A percentile compares a stretch with the other conserved stretches of the same genome.
phyloP scores from a whole-genome alignment of 257 asterid species.

The Coffea canephora region DNA sequence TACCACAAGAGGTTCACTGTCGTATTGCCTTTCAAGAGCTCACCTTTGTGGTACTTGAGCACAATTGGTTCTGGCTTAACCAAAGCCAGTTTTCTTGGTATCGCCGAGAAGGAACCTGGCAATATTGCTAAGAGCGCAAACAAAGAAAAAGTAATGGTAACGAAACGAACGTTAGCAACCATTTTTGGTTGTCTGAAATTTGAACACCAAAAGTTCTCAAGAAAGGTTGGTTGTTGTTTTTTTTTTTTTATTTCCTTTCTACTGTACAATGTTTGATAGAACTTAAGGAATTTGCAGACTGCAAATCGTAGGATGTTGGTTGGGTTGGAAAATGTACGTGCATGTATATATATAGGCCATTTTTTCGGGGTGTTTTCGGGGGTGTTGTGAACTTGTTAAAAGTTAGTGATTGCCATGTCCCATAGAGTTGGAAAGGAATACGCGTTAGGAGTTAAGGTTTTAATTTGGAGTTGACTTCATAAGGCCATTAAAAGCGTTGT shows the following conservation, averaged over 20 bases:
- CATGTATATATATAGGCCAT: not conserved
- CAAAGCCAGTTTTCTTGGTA: constrained; percentile 33
- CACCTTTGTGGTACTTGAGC: constrained; percentile 37
- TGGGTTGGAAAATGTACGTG: not conserved
- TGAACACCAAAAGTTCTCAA: not conserved
- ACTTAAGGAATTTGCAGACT: not conserved
- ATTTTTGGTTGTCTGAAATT: not conserved
- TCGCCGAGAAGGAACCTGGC: constrained; percentile 19
- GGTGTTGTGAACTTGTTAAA: constrained; percentile 7
- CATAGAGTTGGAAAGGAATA: not conserved
- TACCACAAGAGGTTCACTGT: constrained; percentile 40
- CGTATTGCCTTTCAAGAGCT: constrained; percentile 36
- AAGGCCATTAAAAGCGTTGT: not conserved
- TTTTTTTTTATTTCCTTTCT: not conserved
- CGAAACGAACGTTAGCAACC: constrained; percentile 10
- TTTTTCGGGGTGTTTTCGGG: not conserved
- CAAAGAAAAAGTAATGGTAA: constrained; percentile 7
- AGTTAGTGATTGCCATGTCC: constrained; percentile 32
- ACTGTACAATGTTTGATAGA: not conserved
- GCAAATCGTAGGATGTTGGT: not conserved
- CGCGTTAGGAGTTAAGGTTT: not conserved
- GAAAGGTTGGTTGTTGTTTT: not conserved
- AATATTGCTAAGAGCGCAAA: constrained; percentile 11
- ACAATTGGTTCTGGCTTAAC: constrained; percentile 27
- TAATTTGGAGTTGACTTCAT: not conserved